Conservation (phyloP, 305 asterid species). For the Fraxinus sp. region DNA sequence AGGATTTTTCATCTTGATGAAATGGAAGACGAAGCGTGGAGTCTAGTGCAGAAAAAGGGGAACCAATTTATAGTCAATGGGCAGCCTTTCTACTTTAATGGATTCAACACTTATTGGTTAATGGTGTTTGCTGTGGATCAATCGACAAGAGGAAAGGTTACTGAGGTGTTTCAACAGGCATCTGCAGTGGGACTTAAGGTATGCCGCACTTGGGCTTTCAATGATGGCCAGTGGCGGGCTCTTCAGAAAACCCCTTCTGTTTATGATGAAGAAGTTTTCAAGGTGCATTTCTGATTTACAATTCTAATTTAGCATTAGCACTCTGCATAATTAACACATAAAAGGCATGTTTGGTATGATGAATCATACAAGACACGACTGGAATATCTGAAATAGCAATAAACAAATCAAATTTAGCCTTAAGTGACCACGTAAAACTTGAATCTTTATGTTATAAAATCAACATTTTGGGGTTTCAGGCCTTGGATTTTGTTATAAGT, state of each 20-base stretch:
- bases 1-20: conserved; percentile 28
- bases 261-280: conserved; percentile 76
- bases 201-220: conserved; percentile 96
- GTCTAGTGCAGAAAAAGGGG: conserved; percentile 63
- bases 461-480: conserved; percentile 38
- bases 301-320: background rate
- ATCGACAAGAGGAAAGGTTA: conserved; percentile 77
- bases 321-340: background rate
- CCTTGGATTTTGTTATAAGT: conserved; percentile 79
- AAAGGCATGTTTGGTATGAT: background rate
- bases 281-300: conserved; percentile 37
- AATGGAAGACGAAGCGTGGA: conserved; percentile 59
- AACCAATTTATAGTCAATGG: conserved; percentile 65
- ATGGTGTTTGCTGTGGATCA: conserved; percentile 84
- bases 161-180: conserved; percentile 71
- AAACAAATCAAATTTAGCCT: background rate
- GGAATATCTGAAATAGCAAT: background rate
- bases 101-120: conserved; percentile 97
- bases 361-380: background rate
- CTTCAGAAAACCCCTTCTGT: conserved; percentile 78
- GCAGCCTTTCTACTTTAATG: conserved; percentile 80
- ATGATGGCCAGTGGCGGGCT: conserved; percentile 93
- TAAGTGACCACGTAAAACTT: background rate
- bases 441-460: background rate
- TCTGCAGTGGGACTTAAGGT: conserved; percentile 71